Base-by-base conservation (phyloP, 2,329 filamentous ascomycete species). In the Verticillium tricorpus region DNA sequence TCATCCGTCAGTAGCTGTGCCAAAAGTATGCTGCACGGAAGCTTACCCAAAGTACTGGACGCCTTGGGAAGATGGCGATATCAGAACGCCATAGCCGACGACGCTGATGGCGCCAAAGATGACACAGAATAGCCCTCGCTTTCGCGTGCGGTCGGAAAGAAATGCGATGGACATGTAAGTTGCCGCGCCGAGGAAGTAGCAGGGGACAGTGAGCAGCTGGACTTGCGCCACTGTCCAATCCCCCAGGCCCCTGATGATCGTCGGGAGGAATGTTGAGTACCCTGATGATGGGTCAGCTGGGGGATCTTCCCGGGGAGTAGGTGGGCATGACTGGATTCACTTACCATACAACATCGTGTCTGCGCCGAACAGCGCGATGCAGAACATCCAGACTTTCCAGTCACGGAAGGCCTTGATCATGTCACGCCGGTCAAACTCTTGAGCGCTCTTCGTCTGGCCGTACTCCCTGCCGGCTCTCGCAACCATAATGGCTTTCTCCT, bases 361-460 rank as follows among this genome's bases (percentile, higher is more conserved):
- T 17, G 83, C 82, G 5, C 89, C 89, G 69, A 93, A 93, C 71
- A 92, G 89, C 5, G 80, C 89, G 40, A 86, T 72, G 65, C 82
- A 88, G 71, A 92, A 92, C 1, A 82, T 76, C 81, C 87, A 92
- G 28, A 91, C 85, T 71, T 90, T 92, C 89, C 89, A 92, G 73
- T 94, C 91, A 65, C 79, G 82, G 63, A 91, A 85, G 0, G 87
- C 89, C 61, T 83, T 84, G 65, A 81, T 76, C 69, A 91, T 88
- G 68, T 93, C 90, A 9, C 75, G 72, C 74, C 82, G 85, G 66
- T 72, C 76, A 56, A 84, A 80, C 68, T 80, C 69, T 59, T 76
- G 74, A 35, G 80, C 78, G 54, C 77, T 80, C 52, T 68, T 72
- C 7, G 81, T 83, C 62, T 74, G 73, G n/a, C 81, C 81, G 45